Base-by-base conservation (phyloP, 2,329 filamentous ascomycete species). In the Knufia petricola region DNA sequence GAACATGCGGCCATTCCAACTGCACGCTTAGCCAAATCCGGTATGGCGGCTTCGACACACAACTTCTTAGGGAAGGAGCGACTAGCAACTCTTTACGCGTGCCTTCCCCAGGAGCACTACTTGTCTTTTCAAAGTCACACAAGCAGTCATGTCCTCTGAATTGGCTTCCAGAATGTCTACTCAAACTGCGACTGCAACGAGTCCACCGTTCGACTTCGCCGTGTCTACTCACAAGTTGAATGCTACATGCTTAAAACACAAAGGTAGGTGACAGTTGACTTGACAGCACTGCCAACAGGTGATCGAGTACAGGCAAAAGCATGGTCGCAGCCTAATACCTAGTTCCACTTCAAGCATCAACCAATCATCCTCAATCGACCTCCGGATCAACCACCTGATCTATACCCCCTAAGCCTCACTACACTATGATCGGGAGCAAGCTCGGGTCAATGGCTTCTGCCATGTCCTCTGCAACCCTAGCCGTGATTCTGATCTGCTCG, bases 241-340 rank as follows among this genome's bases (percentile, higher is more conserved):
- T 36, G 13, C 6, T 2, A 12, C 10, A 3, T 24, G n/a, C 12
- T 17, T 41, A 10, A 41, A 41, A 23, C 21, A 17, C 4, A 21
- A 7, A 40, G 37, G 37, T 40, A 40, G 37, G 39, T 41, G 39
- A 41, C 39, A 41, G 3, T 41, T 13, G 26, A 10, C 39, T 41
- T 41, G 13, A 28, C 39, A 21, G n/a, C 39, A 28, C 23, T 20
- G n/a, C 21, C 21, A 26, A 41, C 2, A 26, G 2, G 20, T 41
- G 39, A 41, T 41, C 23, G 19, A 28, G 13, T 19, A 21, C 20
- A n/a, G 13, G 39, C 10, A 12, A 9, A 20, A 44, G n/a, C 24
- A 20, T 9, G 24, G 3, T 44, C 24, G 15, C 13, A 26, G 6
- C 19, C 13, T 32, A 13, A 7, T 32, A 19, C 24, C 15, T 19